Evolutionary conservation across 345 rosid species (phyloP), one percentile per base, ranked within the genome.

Genomic region (Populus tremula): DNA sequence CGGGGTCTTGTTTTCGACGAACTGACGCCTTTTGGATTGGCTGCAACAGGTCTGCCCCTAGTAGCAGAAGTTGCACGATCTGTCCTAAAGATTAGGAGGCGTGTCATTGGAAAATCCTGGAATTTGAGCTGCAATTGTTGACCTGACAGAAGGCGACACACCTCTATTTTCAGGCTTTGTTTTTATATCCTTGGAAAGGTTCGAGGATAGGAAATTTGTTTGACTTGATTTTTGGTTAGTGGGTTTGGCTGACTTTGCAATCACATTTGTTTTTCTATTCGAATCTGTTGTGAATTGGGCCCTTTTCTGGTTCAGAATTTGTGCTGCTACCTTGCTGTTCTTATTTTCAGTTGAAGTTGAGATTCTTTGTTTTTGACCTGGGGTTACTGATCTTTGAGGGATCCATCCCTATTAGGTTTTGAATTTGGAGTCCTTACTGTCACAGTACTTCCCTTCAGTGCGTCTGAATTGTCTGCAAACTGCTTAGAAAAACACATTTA

Each of bases 71-170:
- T 54, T 0, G 90, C 73, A 0, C 88, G 87, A 35, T 76, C 75
- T 29, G 82, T 84, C 81, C 73, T 80, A 2, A 2, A 86, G 75
- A 74, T 90, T 84, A 25, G 85, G 83, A 35, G 89, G 91, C 1
- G 84, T 66, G 21, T 86, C 82, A 6, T 81, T 27, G 25, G 87
- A 76, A 49, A 87, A 78, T 16, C 84, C 87, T 1, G 66, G 76
- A 70, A 79, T 77, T 70, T 82, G 82, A 69, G 71, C 10, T 5
- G 85, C 71, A 66, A 84, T 75, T 13, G 61, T 77, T 45, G 85
- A 77, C 69, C 88, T 82, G 17, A 68, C 56, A 7, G 79, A 68
- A n/a, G 90, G 87, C 11, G 90, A 83, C 49, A 77, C 78, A 9
- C 78, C 87, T 70, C 84, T 81, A 29, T 79, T 82, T 43, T 45